Evolutionary conservation across 306 rosid species (phyloP), one percentile per base, ranked within the genome.

Genomic region (Malus fusca): DNA sequence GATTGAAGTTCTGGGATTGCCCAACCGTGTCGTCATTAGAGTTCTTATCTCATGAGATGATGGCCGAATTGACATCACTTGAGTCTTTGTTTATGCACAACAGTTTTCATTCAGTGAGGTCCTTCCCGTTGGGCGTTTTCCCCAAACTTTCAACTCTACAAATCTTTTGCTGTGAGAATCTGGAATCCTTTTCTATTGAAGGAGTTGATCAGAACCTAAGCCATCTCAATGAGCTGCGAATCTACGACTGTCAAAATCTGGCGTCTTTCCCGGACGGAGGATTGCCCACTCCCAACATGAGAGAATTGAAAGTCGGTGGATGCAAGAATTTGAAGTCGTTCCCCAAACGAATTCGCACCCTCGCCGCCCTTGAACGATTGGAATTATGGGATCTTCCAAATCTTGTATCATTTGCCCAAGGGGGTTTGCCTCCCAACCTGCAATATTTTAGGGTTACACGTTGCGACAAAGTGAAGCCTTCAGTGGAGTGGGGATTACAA

Each of bases 281-380:
- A 69, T 77, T 82, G 42, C 75, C 78, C 30, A 77, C 86, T 2
- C 80, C 70, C 42, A 85, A 76, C 61, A 11, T 55, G 61, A 2
- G 1, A 18, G 0, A 2, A 2, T 55, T 7, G 3, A 0, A 0
- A 2, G 9, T 55, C 12, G 0, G 4, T 0, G 0, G 0, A 55
- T 21, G 61, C 61, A 0, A 55, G 12, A 55, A 55, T 4, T 21
- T 55, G 11, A 55, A 55, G 26, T 55, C 23, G n/a, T 55, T 55
- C 7, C 61, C 25, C 42, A 10, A 37, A 37, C 42, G 42, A 37
- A 37, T 37, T 37, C 42, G 42, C 42, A 37, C 42, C 10, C 42
- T 37, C 2, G 0, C 42, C 42, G 42, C 42, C 10, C 42, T 37
- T 37, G 2, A 37, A 37, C 0, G 2, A 37, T 37, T 37, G 40